A percentile compares a stretch with the other conserved stretches of the same genome.
Evolutionary conservation across 345 rosid species (phyloP).

Genomic region (Aquilaria sinensis): DNA sequence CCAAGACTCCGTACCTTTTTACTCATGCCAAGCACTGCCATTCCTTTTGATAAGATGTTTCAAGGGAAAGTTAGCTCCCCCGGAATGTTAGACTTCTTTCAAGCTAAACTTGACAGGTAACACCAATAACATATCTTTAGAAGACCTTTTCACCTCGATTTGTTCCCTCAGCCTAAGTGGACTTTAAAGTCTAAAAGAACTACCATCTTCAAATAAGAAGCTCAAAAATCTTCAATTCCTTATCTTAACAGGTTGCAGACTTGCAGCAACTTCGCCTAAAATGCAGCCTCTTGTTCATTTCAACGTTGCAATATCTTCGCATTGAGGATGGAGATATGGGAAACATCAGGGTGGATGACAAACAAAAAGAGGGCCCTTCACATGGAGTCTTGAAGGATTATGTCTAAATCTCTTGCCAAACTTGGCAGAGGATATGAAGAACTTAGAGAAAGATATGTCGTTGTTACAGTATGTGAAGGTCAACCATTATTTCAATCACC

Average conservation of each 20-base stretch:
- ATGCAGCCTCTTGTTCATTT: slow-evolving; percentile 32
- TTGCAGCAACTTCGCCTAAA: slow-evolving; percentile 45
- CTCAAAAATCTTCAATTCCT: slow-evolving; percentile 54
- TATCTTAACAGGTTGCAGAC: slow-evolving; percentile 53
- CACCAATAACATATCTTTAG: slow-evolving; percentile 19
- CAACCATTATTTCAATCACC: slow-evolving; percentile 60
- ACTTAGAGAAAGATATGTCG: slow-evolving; percentile 34
- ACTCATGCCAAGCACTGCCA: slow-evolving; percentile 38
- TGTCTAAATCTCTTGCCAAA: slow-evolving; percentile 39
- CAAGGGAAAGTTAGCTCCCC: slow-evolving; percentile 29
- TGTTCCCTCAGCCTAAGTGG: slow-evolving; percentile 57
- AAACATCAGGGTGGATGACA: slow-evolving; percentile 21
- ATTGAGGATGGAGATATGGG: slow-evolving; percentile 42
- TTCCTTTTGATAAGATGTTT: slow-evolving; percentile 21
- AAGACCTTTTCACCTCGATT: slow-evolving; percentile 30
- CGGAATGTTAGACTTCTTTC: slow-evolving; percentile 48
- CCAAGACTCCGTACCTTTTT: slow-evolving; percentile 39
- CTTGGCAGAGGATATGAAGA: slow-evolving; percentile 41
- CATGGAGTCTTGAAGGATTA: slow-evolving; percentile 52
- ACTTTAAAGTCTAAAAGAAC: slow-evolving; percentile 52
- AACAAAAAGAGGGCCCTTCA: slow-evolving; percentile 32
- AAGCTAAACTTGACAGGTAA: slow-evolving; percentile 31
- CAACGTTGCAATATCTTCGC: slow-evolving; percentile 43
- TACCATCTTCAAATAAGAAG: slow-evolving; percentile 45
- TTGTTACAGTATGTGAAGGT: slow-evolving; percentile 32